These are phyloP conservation scores for Bacidia rubella DNA, from an alignment of 495 filamentous ascomycete genomes.

Conservation along the genomic window DNA sequence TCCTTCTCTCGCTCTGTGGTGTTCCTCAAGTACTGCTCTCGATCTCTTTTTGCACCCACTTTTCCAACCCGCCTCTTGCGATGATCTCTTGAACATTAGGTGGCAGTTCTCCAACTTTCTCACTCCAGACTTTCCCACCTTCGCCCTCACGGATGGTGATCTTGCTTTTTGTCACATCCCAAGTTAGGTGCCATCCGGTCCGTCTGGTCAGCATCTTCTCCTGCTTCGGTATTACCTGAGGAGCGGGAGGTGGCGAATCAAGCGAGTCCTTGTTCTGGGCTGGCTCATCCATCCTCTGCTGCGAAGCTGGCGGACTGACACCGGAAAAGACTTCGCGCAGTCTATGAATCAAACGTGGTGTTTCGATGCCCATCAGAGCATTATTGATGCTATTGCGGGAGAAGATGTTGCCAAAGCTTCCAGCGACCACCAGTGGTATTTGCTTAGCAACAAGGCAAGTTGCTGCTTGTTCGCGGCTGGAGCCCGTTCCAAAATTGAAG, in stretches of 20 bases:
- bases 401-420: constrained; percentile 86
- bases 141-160: constrained; percentile 60
- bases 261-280: constrained; percentile 28
- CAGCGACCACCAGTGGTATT: constrained; percentile 72
- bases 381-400: constrained; percentile 86
- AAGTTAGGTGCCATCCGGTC: constrained; percentile 78
- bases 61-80: constrained; percentile 64
- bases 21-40: background rate
- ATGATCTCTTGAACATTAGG: constrained; percentile 87
- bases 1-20: background rate
- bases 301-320: constrained; percentile 6
- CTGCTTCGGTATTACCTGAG: constrained; percentile 17
- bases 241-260: constrained; percentile 32
- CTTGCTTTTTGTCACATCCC: constrained; percentile 64
- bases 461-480: constrained; percentile 73
- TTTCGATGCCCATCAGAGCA: constrained; percentile 70
- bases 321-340: constrained; percentile 41
- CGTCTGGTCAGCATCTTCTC: constrained; percentile 57
- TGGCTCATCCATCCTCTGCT: constrained; percentile 25
- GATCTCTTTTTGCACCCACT: constrained; percentile 69
- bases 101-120: constrained; percentile 74
- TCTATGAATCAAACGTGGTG: constrained; percentile 56
- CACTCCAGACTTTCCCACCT: constrained; percentile 50
- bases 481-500: constrained; percentile 76
- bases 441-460: constrained; percentile 77